A percentile compares a stretch with the other conserved stretches of the same genome.
Evolutionary conservation across 169 alveolate species (phyloP).

Genomic region (Cyclospora cayetanensis): DNA sequence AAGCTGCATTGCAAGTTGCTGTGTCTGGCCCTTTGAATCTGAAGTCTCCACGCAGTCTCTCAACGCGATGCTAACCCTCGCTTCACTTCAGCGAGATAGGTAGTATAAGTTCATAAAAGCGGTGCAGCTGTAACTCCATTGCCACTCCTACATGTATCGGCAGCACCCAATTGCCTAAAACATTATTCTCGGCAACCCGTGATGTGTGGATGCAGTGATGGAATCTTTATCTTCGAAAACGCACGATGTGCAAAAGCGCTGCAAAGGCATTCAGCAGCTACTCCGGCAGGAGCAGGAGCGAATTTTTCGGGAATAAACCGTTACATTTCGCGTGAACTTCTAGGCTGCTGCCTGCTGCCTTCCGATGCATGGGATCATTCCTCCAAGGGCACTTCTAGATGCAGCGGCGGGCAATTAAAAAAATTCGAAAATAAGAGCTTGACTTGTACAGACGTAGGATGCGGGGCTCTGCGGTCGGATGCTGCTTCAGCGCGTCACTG

Average conservation of each 20-base stretch:
- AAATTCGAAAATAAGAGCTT: neutral
- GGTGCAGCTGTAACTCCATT: too few relatives aligned
- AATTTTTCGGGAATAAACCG: slow-evolving; percentile 24
- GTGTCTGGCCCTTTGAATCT: slow-evolving; percentile 60
- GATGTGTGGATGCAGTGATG: slow-evolving; percentile 59
- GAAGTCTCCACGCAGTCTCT: slow-evolving; percentile 60
- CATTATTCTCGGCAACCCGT: too few relatives aligned
- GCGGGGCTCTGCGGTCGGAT: neutral
- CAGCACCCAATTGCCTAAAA: too few relatives aligned
- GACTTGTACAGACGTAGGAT: too few relatives aligned
- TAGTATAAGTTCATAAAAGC: too few relatives aligned
- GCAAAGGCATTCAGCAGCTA: slow-evolving; percentile 7
- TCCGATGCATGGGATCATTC: neutral
- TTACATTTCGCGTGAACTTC: slow-evolving; percentile 47
- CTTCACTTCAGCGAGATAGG: slow-evolving; percentile 35
- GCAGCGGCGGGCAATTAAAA: neutral
- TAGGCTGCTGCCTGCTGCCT: slow-evolving; percentile 48
- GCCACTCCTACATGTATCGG: too few relatives aligned
- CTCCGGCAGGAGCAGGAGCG: neutral
- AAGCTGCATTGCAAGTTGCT: slow-evolving; percentile 51
- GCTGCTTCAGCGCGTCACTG: neutral
- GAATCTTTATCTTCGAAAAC: slow-evolving; percentile 47
- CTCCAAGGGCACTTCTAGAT: neutral
- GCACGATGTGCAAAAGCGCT: slow-evolving; percentile 32
- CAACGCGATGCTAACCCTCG: slow-evolving; percentile 28